Conservation (phyloP, 2,329 filamentous ascomycete species). For the Chaetothyriales sp. region DNA sequence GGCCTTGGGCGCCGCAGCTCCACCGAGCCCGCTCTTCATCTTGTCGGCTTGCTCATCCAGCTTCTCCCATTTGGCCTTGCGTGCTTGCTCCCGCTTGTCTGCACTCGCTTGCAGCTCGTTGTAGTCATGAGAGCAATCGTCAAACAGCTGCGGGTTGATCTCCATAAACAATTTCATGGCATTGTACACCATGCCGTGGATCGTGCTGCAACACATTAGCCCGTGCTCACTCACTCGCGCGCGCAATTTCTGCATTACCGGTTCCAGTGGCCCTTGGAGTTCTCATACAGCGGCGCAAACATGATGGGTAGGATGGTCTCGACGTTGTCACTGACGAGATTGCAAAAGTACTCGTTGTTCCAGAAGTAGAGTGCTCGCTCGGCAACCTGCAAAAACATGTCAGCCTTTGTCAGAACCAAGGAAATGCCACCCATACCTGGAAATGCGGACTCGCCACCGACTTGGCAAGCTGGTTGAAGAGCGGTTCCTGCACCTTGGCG, state of each 20-base stretch:
- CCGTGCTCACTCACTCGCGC: neutral
- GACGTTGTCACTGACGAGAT: constrained; percentile 95
- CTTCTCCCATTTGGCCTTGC: constrained; percentile 79
- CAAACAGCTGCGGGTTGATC: constrained; percentile 94
- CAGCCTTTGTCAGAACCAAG: constrained; percentile 1
- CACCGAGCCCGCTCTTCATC: constrained; percentile 37
- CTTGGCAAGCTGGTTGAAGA: constrained; percentile 95
- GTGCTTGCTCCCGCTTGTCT: constrained; percentile 62
- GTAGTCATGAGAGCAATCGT: constrained; percentile 97
- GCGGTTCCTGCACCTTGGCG: constrained; percentile 90
- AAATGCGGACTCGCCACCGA: constrained; percentile 97
- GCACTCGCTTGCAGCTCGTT: constrained; percentile 90
- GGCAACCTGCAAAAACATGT: constrained; percentile 47
- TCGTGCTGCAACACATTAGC: constrained; percentile 51
- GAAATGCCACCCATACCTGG: constrained; percentile 41
- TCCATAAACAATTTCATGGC: constrained; percentile 99
- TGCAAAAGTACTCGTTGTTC: constrained; percentile 99
- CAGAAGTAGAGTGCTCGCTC: constrained; percentile 97
- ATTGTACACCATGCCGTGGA: constrained; percentile 99
- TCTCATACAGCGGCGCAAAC: constrained; percentile 96
- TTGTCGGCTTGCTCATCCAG: constrained; percentile 66
- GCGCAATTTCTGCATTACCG: constrained; percentile 42
- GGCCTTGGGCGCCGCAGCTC: constrained; percentile 23
- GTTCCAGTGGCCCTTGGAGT: constrained; percentile 99
- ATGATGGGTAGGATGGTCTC: constrained; percentile 97